Evolutionary conservation across 345 rosid species (phyloP).

Genomic region (Firmiana major): DNA sequence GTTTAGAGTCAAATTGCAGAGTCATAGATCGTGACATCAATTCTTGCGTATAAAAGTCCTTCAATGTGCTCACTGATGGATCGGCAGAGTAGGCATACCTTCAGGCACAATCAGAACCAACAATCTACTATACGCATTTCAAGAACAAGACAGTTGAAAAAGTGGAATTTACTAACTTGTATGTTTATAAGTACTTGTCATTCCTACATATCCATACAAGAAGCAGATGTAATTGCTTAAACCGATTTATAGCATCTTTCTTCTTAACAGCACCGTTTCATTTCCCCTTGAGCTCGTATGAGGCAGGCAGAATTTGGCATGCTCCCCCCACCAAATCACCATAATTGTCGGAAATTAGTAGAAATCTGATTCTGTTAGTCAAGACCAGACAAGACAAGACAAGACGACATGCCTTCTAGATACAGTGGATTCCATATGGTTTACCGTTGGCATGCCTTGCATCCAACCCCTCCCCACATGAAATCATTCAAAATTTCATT

Average conservation of each 20-base stretch:
- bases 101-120: neutral
- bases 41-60: neutral
- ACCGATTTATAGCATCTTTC: neutral
- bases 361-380: neutral
- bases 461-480: no score
- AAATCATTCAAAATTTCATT: neutral
- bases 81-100: neutral
- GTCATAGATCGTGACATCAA: neutral
- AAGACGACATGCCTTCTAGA: neutral
- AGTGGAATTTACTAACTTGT: neutral
- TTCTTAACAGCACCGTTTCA: neutral
- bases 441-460: no score
- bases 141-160: neutral
- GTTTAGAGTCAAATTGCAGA: neutral
- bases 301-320: neutral
- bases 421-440: neutral
- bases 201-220: neutral
- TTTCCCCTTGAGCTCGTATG: neutral
- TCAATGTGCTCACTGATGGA: neutral
- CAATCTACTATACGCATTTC: neutral
- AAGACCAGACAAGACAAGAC: neutral
- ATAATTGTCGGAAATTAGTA: neutral
- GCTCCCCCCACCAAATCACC: neutral
- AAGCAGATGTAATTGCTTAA: neutral
- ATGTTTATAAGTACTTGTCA: neutral